Conservation (phyloP, 148 eudicot species). For the Suaeda aralocaspica region DNA sequence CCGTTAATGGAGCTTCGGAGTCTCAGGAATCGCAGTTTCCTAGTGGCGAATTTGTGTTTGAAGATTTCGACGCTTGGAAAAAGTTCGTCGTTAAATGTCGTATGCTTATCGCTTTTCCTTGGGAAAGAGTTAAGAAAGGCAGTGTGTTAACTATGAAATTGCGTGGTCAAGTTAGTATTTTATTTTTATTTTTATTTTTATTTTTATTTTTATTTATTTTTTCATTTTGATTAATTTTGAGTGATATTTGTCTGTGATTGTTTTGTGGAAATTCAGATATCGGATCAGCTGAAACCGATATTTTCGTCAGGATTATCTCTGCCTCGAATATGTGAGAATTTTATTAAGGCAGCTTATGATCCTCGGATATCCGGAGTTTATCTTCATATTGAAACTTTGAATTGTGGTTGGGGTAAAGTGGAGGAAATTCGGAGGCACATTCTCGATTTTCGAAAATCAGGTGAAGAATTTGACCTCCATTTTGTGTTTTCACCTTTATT, state of each 20-base stretch:
- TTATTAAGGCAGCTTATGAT: conserved; percentile 87
- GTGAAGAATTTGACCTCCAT: conserved; percentile 18
- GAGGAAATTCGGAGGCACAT: conserved; percentile 94
- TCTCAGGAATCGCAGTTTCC: conserved; percentile 43
- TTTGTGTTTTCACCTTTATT: neutral
- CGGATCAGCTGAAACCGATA: conserved; percentile 79
- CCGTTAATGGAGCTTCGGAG: conserved; percentile 17
- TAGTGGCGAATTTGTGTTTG: conserved; percentile 66
- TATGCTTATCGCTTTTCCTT: conserved; percentile 73
- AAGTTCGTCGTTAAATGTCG: conserved; percentile 57
- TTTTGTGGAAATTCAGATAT: conserved; percentile 42
- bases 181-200: neutral
- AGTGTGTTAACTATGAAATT: conserved; percentile 74
- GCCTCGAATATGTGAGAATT: conserved; percentile 92
- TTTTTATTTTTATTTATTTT: neutral
- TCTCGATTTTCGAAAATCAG: conserved; percentile 81
- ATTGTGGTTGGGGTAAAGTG: conserved; percentile 90
- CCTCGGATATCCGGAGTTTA: conserved; percentile 87
- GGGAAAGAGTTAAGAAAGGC: conserved; percentile 73
- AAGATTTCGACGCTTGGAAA: conserved; percentile 52
- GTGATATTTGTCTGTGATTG: neutral
- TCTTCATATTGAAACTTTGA: conserved; percentile 77
- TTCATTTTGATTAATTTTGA: neutral
- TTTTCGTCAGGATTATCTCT: conserved; percentile 71
- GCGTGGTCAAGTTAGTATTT: conserved; percentile 71